Evolutionary conservation across 768 basidiomycete species (phyloP).

Genomic region (Epithele typhae): DNA sequence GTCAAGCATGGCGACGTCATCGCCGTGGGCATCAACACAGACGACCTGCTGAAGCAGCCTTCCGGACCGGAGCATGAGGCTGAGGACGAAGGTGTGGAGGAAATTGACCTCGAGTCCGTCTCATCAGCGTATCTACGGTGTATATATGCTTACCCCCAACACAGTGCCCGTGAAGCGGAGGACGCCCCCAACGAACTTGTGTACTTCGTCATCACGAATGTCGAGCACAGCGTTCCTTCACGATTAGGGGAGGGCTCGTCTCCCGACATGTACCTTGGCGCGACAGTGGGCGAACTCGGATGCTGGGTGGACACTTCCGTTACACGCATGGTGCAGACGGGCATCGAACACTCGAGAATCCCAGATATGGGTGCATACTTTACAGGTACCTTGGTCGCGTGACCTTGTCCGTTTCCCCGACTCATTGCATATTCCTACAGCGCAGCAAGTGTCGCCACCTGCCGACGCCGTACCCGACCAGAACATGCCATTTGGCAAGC

Average conservation of each 20-base stretch:
- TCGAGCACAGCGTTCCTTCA: slow-evolving; percentile 59
- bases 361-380: slow-evolving; percentile 49
- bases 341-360: slow-evolving; percentile 63
- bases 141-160: background rate
- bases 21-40: slow-evolving; percentile 56
- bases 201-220: slow-evolving; percentile 74
- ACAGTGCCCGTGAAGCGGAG: background rate
- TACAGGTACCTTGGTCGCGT: slow-evolving; percentile 39
- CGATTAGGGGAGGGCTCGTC: slow-evolving; percentile 29
- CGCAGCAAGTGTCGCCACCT: slow-evolving; percentile 3
- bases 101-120: slow-evolving; percentile 1
- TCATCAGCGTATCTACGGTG: background rate
- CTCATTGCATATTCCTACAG: too few relatives aligned
- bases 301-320: slow-evolving; percentile 74
- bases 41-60: slow-evolving; percentile 26
- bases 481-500: slow-evolving; percentile 38
- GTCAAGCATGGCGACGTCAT: slow-evolving; percentile 75
- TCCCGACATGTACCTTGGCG: slow-evolving; percentile 50
- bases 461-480: background rate
- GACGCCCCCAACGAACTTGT: slow-evolving; percentile 44
- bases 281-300: slow-evolving; percentile 67
- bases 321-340: slow-evolving; percentile 78
- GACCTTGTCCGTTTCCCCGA: too few relatives aligned
- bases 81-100: background rate
- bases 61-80: background rate